These are phyloP conservation scores for Aspergillus tanneri DNA, from an alignment of 2,329 filamentous ascomycete species.

Conservation along the genomic window DNA sequence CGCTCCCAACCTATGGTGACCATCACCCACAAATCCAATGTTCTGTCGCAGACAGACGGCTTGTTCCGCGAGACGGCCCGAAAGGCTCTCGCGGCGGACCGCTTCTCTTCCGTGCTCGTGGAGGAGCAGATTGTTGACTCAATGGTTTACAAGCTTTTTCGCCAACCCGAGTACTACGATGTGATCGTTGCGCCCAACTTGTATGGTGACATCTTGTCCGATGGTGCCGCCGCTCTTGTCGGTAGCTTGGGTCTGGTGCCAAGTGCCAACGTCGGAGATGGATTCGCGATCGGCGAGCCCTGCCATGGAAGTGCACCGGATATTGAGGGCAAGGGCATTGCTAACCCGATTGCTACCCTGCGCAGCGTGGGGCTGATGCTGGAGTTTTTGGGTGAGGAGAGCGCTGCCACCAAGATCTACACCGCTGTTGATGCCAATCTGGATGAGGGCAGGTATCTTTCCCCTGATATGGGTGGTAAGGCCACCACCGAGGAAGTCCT, in stretches of 20 bases:
- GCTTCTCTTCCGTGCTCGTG: constrained; percentile 65
- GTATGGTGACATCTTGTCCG: constrained; percentile 94
- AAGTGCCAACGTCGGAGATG: constrained; percentile 89
- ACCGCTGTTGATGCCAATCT: constrained; percentile 87
- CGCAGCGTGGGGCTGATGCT: constrained; percentile 91
- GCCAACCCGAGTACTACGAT: constrained; percentile 91
- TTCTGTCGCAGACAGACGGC: constrained; percentile 92
- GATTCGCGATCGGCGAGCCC: constrained; percentile 94
- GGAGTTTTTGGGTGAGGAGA: constrained; percentile 86
- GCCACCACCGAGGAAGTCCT: constrained; percentile 85
- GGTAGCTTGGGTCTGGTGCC: constrained; percentile 90
- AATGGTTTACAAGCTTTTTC: constrained; percentile 99
- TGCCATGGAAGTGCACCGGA: constrained; percentile 96
- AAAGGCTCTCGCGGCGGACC: constrained; percentile 64
- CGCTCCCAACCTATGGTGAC: constrained; percentile 76
- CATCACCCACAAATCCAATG: constrained; percentile 98
- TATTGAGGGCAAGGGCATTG: constrained; percentile 87
- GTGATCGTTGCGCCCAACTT: constrained; percentile 97
- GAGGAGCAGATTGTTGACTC: constrained; percentile 99
- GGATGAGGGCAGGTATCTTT: constrained; percentile 76
- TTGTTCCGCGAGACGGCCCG: constrained; percentile 83
- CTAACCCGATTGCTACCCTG: constrained; percentile 94
- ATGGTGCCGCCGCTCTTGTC: constrained; percentile 90
- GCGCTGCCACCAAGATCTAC: constrained; percentile 86
- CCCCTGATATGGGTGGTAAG: constrained; percentile 84